Percentiles rank a stretch among this genome's conserved stretches.
Conservation (phyloP, 495 filamentous ascomycete species). For the Penicillium robsamsonii region DNA sequence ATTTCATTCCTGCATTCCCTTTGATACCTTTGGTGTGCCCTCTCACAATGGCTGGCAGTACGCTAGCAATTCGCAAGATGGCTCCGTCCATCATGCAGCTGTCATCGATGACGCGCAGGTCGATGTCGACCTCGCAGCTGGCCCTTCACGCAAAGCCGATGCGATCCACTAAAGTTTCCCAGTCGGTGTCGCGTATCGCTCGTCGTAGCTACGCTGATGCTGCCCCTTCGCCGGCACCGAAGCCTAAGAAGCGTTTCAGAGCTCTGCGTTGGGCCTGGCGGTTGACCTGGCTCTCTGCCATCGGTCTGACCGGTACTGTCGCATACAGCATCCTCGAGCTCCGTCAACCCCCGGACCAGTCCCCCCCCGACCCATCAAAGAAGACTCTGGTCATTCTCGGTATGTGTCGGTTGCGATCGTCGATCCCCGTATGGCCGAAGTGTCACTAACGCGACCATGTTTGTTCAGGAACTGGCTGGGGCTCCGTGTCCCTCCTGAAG, state of each 20-base stretch:
- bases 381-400: conserved; percentile 97
- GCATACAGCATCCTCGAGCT: conserved; percentile 79
- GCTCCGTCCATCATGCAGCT: conserved; percentile 38
- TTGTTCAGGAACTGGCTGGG: conserved; percentile 84
- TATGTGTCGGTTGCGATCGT: conserved; percentile 44
- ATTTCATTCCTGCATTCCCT: conserved; percentile 17
- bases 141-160: conserved; percentile 29
- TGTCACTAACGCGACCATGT: conserved; percentile 22
- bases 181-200: conserved; percentile 32
- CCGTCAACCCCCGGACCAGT: conserved; percentile 78
- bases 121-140: conserved; percentile 33
- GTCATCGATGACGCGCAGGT: conserved; percentile 43
- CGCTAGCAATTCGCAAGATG: conserved; percentile 41
- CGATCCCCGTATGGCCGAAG: background rate
- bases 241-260: conserved; percentile 47
- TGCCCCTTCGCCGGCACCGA: conserved; percentile 36
- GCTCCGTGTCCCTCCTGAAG: conserved; percentile 93
- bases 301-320: conserved; percentile 66
- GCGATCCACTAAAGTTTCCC: conserved; percentile 22
- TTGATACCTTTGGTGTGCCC: conserved; percentile 12
- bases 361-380: conserved; percentile 78
- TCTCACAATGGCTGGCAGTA: conserved; percentile 43
- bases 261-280: conserved; percentile 73
- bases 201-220: conserved; percentile 46
- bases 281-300: conserved; percentile 63